Conservation (phyloP, 2,329 filamentous ascomycete genomes). For the Pseudopithomyces chartarum region DNA sequence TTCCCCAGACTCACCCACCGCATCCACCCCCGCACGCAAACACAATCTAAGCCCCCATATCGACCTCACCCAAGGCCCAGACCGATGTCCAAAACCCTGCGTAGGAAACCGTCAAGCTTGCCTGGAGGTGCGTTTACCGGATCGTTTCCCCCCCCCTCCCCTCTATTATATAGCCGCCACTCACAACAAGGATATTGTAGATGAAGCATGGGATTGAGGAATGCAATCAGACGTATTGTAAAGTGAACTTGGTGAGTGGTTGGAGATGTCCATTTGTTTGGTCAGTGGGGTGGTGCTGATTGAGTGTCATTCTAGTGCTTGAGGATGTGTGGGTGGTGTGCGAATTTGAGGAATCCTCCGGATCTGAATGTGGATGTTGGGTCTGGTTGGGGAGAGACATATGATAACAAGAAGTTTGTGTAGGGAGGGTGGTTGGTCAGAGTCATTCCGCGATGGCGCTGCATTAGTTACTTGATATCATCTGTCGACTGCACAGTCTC, state of each 20-base stretch:
- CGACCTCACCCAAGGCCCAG: not conserved
- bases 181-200: not conserved
- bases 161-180: too few relatives aligned
- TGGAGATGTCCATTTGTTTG: not conserved
- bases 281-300: not conserved
- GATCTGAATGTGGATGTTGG: too few relatives aligned
- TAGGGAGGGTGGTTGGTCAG: too few relatives aligned
- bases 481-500: too few relatives aligned
- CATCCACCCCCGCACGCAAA: not conserved
- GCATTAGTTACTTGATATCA: too few relatives aligned
- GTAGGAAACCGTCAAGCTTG: not conserved
- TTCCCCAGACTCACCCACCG: not conserved
- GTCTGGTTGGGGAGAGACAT: too few relatives aligned
- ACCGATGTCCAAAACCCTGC: not conserved
- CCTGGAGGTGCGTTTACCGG: not conserved
- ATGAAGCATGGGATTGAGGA: not conserved
- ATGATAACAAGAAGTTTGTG: too few relatives aligned
- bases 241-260: not conserved
- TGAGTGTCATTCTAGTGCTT: not conserved
- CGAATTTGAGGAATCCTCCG: not conserved
- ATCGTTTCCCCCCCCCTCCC: too few relatives aligned
- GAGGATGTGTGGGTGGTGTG: not conserved
- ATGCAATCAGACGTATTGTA: not conserved
- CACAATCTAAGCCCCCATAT: too few relatives aligned
- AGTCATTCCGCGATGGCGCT: too few relatives aligned